phyloP scores from a whole-genome alignment of 2,329 filamentous ascomycete species.

The Colletotrichum cereale region DNA sequence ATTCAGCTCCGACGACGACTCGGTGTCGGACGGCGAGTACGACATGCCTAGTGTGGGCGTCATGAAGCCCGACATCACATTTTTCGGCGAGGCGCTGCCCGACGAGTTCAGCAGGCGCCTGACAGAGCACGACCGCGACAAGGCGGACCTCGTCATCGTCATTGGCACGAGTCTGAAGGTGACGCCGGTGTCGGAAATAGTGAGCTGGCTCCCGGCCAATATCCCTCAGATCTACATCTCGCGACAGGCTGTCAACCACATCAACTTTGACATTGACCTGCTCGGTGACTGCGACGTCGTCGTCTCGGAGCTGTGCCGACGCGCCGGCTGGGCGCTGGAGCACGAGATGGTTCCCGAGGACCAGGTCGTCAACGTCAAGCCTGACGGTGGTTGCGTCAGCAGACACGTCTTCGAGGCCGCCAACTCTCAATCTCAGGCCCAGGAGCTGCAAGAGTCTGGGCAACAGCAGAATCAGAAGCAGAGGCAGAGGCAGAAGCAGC shows the following conservation, averaged over 20 bases:
- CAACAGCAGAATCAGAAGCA: neutral
- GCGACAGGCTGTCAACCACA: slow-evolving; percentile 84
- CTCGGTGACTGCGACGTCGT: slow-evolving; percentile 96
- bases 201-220: slow-evolving; percentile 80
- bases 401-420: slow-evolving; percentile 53
- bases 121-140: slow-evolving; percentile 82
- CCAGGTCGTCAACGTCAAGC: slow-evolving; percentile 69
- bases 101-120: slow-evolving; percentile 85
- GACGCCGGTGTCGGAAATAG: slow-evolving; percentile 92
- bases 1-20: slow-evolving; percentile 52
- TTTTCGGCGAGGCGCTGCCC: slow-evolving; percentile 93
- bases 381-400: slow-evolving; percentile 60
- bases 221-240: slow-evolving; percentile 94
- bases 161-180: slow-evolving; percentile 98
- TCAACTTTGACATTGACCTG: slow-evolving; percentile 96
- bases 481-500: neutral
- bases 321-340: slow-evolving; percentile 82
- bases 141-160: slow-evolving; percentile 90
- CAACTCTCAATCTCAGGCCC: slow-evolving; percentile 5
- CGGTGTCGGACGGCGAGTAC: slow-evolving; percentile 61
- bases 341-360: slow-evolving; percentile 86
- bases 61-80: slow-evolving; percentile 98
- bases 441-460: neutral
- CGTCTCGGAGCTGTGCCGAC: slow-evolving; percentile 85
- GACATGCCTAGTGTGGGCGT: slow-evolving; percentile 77